Evolutionary conservation across 139 green algal genomes (phyloP), one percentile per base, ranked within the genome.

Genomic region (Mesotaenium endlicherianum): DNA sequence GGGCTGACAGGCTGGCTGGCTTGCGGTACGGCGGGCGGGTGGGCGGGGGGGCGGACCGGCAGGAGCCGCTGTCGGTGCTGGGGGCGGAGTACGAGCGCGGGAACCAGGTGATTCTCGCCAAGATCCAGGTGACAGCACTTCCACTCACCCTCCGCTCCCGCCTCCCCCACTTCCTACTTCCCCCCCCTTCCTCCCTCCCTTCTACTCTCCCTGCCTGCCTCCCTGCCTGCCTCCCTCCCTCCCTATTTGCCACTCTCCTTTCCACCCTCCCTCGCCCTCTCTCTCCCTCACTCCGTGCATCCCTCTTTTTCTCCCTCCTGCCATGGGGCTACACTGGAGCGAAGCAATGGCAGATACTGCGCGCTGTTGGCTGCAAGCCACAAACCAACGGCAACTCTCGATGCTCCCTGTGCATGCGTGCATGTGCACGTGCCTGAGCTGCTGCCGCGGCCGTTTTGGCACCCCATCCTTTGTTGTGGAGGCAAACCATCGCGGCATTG

Each of bases 1-100:
- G n/a, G n/a, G n/a, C n/a, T n/a, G n/a, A n/a, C n/a, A n/a, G n/a
- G n/a, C n/a, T n/a, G n/a, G n/a, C n/a, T n/a, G n/a, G n/a, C n/a
- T n/a, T n/a, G n/a, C n/a, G n/a, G n/a, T n/a, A n/a, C n/a, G n/a
- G n/a, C n/a, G n/a, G n/a, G n/a, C n/a, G n/a, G n/a, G n/a, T 70
- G 4, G 5, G 30, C n/a, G n/a, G n/a, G n/a, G n/a, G n/a, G n/a
- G n/a, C n/a, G n/a, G n/a, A n/a, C n/a, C n/a, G n/a, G n/a, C 81
- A 87, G 82, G 82, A 87, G 67, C 72, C 72, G 20, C 55, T 87
- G 20, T 41, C 53, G 17, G 31, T 71, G 4, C 31, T 87, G 16
- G 72, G 49, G 20, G 76, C 82, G 2, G 82, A 87, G 67, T 87
- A 87, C 30, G 71, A 70, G 4, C 6, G n/a, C n/a, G 82, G 82